Conservation (phyloP, 2,329 filamentous ascomycete genomes). For the Fonsecaea pedrosoi region DNA sequence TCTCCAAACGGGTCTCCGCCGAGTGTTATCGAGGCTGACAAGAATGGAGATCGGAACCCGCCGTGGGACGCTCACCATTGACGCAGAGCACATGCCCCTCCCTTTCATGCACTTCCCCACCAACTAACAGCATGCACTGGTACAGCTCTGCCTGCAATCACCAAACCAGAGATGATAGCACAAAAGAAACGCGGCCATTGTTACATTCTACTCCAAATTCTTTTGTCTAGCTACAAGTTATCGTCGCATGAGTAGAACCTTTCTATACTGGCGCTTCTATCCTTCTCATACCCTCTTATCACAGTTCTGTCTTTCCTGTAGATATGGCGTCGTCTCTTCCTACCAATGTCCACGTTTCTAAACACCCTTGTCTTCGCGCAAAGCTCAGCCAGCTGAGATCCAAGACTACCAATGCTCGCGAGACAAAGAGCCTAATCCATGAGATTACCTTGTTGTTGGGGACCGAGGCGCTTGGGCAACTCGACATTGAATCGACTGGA, state of each 20-base stretch:
- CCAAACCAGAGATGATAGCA: neutral
- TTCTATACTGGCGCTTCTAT: neutral
- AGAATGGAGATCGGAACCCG: neutral
- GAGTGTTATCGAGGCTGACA: neutral
- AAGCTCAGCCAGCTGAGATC: constrained; percentile 92
- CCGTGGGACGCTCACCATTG: neutral
- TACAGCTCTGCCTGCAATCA: neutral
- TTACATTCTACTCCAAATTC: constrained; percentile 2
- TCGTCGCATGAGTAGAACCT: neutral
- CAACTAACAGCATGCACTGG: neutral
- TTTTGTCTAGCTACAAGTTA: neutral
- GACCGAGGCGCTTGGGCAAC: constrained; percentile 75
- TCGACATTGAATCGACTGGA: constrained; percentile 64
- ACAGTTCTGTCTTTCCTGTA: neutral
- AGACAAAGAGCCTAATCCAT: constrained; percentile 81
- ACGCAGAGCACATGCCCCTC: neutral
- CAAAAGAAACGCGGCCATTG: neutral
- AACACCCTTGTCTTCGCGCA: constrained; percentile 82
- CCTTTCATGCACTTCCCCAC: neutral
- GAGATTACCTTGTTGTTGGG: constrained; percentile 85
- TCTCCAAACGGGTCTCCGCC: neutral
- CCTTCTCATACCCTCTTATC: neutral
- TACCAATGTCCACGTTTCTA: constrained; percentile 73
- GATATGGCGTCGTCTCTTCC: constrained; percentile 50
- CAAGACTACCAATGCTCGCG: constrained; percentile 69